phyloP scores from a whole-genome alignment of 768 basidiomycete species.

The Macrolepiota albuminosa region DNA sequence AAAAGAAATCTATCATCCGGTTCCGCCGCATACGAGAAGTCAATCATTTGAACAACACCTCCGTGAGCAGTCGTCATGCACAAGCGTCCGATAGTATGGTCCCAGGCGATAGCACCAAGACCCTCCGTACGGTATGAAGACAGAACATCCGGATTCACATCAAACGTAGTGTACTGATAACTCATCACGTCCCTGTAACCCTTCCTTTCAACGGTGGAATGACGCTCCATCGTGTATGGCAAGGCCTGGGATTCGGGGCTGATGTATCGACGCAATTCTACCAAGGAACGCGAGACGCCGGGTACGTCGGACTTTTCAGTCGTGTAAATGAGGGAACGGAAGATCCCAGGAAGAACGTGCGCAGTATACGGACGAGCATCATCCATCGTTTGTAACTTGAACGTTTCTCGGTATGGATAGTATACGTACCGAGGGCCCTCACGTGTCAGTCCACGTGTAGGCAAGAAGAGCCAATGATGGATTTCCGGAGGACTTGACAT shows the following conservation, averaged over 20 bases:
- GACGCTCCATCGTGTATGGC: constrained; percentile 3
- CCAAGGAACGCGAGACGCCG: background rate
- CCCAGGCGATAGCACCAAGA: constrained; percentile 53
- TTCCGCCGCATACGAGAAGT: constrained; percentile 32
- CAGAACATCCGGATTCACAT: constrained; percentile 8
- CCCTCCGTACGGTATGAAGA: constrained; percentile 21
- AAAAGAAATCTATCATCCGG: constrained; percentile 24
- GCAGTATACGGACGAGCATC: constrained; percentile 13
- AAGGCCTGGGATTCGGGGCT: constrained; percentile 23
- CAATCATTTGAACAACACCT: constrained; percentile 41
- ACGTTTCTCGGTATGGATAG: constrained; percentile 16
- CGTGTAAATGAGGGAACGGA: constrained; percentile 40
- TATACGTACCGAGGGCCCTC: constrained; percentile 23
- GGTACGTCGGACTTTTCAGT: constrained; percentile 10
- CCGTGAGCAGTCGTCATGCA: constrained; percentile 40
- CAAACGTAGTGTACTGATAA: constrained; percentile 12
- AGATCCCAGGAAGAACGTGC: constrained; percentile 38
- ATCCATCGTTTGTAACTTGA: constrained; percentile 6
- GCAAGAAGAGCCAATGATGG: constrained; percentile 31
- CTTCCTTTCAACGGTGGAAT: constrained; percentile 15
- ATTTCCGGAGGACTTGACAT: constrained; percentile 25
- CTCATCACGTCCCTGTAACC: constrained; percentile 16
- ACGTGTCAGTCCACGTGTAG: constrained; percentile 11
- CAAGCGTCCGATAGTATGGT: constrained; percentile 59
- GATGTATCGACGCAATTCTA: constrained; percentile 33